Conservation (phyloP, 2,329 filamentous ascomycete species). For the Sphaerostilbella broomeana region DNA sequence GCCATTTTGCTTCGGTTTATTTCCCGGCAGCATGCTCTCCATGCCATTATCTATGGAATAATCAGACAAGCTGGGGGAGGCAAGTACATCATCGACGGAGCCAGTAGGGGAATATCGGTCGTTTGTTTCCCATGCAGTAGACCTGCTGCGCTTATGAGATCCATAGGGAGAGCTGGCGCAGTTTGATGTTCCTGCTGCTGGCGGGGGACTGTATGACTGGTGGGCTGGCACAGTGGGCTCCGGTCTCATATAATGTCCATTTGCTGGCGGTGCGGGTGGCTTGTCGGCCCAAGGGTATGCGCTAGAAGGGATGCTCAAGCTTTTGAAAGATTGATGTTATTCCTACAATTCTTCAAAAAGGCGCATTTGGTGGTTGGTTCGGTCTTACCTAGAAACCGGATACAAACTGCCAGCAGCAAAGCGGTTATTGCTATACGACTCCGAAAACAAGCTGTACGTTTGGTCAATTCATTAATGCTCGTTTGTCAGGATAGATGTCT, state of each 20-base stretch:
- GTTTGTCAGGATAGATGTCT: slow-evolving; percentile 14
- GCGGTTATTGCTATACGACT: slow-evolving; percentile 25
- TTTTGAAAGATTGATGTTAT: slow-evolving; percentile 33
- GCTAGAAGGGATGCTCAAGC: slow-evolving; percentile 36
- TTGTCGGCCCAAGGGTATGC: slow-evolving; percentile 24
- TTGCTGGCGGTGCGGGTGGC: slow-evolving; percentile 21
- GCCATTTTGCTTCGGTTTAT: slow-evolving; percentile 39
- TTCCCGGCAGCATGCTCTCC: slow-evolving; percentile 31
- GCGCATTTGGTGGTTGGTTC: slow-evolving; percentile 10
- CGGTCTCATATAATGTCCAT: slow-evolving; percentile 31
- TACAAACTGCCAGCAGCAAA: slow-evolving; percentile 34
- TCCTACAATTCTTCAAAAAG: slow-evolving; percentile 3
- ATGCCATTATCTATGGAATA: slow-evolving; percentile 50
- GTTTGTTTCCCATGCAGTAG: slow-evolving; percentile 42
- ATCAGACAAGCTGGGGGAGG: slow-evolving; percentile 54
- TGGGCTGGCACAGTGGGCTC: slow-evolving; percentile 34
- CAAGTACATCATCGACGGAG: slow-evolving; percentile 52
- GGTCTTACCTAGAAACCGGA: slow-evolving; percentile 33
- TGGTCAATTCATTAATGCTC: slow-evolving; percentile 12
- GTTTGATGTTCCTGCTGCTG: slow-evolving; percentile 34
- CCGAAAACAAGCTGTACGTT: slow-evolving; percentile 24
- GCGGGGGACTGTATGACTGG: slow-evolving; percentile 36
- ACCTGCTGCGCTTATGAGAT: slow-evolving; percentile 15
- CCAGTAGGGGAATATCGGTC: slow-evolving; percentile 50
- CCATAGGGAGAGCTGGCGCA: slow-evolving; percentile 17